A percentile compares a stretch with the other conserved stretches of the same genome.
These are phyloP conservation scores for Yamadazyma laniorum DNA, from an alignment of 805 yeast genomes.

Conservation along the genomic window DNA sequence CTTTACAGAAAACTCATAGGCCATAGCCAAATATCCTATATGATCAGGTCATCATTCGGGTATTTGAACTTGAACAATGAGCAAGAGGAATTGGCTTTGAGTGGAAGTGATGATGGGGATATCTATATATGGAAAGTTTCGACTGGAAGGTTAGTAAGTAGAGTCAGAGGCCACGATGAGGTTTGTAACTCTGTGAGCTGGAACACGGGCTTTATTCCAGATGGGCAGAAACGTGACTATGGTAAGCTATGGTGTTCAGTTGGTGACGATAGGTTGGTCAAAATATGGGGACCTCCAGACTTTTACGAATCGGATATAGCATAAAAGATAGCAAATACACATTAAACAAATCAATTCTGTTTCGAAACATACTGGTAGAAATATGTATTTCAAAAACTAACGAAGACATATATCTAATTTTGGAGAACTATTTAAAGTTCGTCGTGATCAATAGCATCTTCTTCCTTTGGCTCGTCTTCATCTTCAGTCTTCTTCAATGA, in stretches of 20 bases:
- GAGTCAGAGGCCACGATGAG: slow-evolving; percentile 61
- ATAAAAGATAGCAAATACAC: not conserved
- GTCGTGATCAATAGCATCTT: slow-evolving; percentile 35
- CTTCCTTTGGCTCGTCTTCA: slow-evolving; percentile 26
- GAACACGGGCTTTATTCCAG: slow-evolving; percentile 37
- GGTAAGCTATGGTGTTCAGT: slow-evolving; percentile 72
- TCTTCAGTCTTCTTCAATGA: slow-evolving; percentile 25
- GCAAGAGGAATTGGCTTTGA: slow-evolving; percentile 65
- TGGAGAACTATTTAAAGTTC: slow-evolving; percentile 30
- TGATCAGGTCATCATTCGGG: slow-evolving; percentile 78
- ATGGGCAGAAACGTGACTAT: slow-evolving; percentile 23
- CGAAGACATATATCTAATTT: too few species aligned
- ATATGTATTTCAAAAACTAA: too few species aligned
- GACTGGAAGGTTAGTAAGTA: slow-evolving; percentile 63
- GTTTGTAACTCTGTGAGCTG: slow-evolving; percentile 79
- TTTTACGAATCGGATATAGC: slow-evolving; percentile 6
- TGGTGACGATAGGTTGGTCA: slow-evolving; percentile 75
- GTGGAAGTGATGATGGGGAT: slow-evolving; percentile 82
- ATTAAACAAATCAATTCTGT: too few species aligned
- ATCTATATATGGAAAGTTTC: slow-evolving; percentile 76
- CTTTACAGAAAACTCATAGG: slow-evolving; percentile 68
- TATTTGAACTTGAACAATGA: slow-evolving; percentile 37
- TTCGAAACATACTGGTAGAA: too few species aligned
- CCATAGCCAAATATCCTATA: slow-evolving; percentile 64
- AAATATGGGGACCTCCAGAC: slow-evolving; percentile 55